Evolutionary conservation across 768 basidiomycete species (phyloP).

Genomic region (Russula sp.): DNA sequence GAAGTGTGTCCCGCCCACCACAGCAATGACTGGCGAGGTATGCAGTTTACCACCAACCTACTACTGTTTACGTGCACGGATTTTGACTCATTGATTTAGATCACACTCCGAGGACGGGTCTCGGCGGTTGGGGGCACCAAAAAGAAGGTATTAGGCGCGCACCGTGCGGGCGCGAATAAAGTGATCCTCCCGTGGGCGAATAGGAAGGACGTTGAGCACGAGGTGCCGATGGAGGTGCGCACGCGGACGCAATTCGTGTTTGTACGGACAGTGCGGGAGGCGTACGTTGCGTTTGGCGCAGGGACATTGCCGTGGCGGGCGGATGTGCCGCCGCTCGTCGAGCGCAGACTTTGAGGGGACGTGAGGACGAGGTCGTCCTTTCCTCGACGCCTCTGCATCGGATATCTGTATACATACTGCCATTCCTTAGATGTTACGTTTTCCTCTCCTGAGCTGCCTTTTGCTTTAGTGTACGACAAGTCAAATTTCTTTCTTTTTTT

Average conservation of each 20-base stretch:
- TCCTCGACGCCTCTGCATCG: too few species aligned
- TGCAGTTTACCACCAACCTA: background rate
- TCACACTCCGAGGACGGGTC: conserved; percentile 77
- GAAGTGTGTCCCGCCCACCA: too few species aligned
- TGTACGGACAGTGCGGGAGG: too few species aligned
- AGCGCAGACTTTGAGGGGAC: conserved; percentile 41
- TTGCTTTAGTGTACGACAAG: too few species aligned
- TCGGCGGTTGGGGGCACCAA: conserved; percentile 88
- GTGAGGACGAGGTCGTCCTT: too few species aligned
- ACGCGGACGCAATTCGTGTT: conserved; percentile 77
- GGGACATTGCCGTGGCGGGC: conserved; percentile 60
- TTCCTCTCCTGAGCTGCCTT: background rate
- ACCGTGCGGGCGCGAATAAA: conserved; percentile 77
- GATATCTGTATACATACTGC: too few species aligned
- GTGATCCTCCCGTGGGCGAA: conserved; percentile 84
- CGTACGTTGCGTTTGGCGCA: conserved; percentile 76
- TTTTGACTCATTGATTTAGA: conserved; percentile 33
- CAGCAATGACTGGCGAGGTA: conserved; percentile 42
- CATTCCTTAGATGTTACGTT: too few species aligned
- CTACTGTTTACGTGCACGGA: background rate
- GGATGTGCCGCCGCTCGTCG: conserved; percentile 37
- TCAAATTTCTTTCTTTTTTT: too few species aligned
- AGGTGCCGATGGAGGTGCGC: conserved; percentile 67
- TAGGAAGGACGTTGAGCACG: conserved; percentile 81
- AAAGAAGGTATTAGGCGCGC: conserved; percentile 87